Conservation (phyloP, 164 flowering plant genomes). For the Liquidambar formosana region DNA sequence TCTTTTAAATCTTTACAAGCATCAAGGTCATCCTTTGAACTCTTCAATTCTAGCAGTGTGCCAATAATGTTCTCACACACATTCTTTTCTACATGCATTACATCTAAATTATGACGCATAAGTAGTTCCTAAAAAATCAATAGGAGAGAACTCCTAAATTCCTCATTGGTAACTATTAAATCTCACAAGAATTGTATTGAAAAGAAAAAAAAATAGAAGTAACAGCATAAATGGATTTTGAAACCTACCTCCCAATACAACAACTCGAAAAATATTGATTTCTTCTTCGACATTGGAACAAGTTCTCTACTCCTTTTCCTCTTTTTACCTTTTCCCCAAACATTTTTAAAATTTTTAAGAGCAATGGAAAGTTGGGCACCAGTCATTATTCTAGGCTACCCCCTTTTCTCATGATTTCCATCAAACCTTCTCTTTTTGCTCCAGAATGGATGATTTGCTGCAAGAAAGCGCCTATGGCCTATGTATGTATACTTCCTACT, state of each 20-base stretch:
- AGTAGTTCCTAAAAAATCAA: neutral
- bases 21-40: neutral
- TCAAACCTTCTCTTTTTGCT: neutral
- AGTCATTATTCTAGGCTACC: neutral
- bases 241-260: neutral
- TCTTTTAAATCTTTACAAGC: slow-evolving; percentile 3
- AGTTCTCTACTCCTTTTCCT: neutral
- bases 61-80: slow-evolving; percentile 1
- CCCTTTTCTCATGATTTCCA: neutral
- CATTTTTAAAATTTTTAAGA: neutral
- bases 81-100: too few relatives aligned
- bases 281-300: neutral
- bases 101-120: neutral
- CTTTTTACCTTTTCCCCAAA: neutral
- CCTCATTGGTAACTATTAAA: too few relatives aligned
- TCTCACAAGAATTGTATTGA: neutral
- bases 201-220: neutral
- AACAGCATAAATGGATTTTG: neutral
- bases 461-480: neutral
- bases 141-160: neutral
- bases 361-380: neutral
- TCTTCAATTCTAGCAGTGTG: neutral
- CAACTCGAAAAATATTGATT: too few relatives aligned
- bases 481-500: neutral
- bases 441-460: neutral